phyloP scores from a whole-genome alignment of 441 rosid genomes.

The Hura crepitans region DNA sequence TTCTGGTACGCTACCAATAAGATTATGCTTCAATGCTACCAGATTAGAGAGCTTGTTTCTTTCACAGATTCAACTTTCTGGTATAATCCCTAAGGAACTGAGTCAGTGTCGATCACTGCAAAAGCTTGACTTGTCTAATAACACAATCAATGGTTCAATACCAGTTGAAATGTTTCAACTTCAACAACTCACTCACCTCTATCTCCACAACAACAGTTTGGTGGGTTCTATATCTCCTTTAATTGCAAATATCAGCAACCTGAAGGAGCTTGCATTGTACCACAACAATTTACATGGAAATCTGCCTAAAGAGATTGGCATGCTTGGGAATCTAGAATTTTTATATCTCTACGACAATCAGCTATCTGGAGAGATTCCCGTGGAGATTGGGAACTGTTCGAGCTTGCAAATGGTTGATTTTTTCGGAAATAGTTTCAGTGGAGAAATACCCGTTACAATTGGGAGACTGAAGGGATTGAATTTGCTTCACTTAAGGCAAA shows the following conservation, averaged over 20 bases:
- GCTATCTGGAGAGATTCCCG: slow-evolving; percentile 58
- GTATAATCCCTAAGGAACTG: slow-evolving; percentile 56
- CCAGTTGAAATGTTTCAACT: slow-evolving; percentile 52
- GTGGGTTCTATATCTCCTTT: slow-evolving; percentile 56
- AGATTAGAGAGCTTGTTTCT: slow-evolving; percentile 44
- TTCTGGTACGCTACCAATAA: slow-evolving; percentile 47
- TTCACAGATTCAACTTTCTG: slow-evolving; percentile 51
- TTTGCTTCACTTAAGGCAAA: slow-evolving; percentile 72
- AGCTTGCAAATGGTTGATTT: slow-evolving; percentile 64
- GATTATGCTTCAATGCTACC: slow-evolving; percentile 50
- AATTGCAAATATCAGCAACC: slow-evolving; percentile 56
- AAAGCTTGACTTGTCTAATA: slow-evolving; percentile 72
- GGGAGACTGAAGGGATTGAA: slow-evolving; percentile 54
- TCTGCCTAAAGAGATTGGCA: slow-evolving; percentile 60
- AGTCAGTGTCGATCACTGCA: slow-evolving; percentile 50
- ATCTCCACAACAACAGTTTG: slow-evolving; percentile 79
- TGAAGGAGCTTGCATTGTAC: slow-evolving; percentile 57
- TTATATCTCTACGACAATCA: slow-evolving; percentile 68
- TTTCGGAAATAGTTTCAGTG: slow-evolving; percentile 63
- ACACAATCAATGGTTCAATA: slow-evolving; percentile 57
- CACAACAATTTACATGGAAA: slow-evolving; percentile 66
- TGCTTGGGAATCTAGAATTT: slow-evolving; percentile 48
- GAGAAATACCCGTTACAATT: slow-evolving; percentile 54
- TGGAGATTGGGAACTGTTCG: slow-evolving; percentile 81
- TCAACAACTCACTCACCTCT: slow-evolving; percentile 48